Base-by-base conservation (phyloP, 345 rosid species). In the Euphorbia lathyris region DNA sequence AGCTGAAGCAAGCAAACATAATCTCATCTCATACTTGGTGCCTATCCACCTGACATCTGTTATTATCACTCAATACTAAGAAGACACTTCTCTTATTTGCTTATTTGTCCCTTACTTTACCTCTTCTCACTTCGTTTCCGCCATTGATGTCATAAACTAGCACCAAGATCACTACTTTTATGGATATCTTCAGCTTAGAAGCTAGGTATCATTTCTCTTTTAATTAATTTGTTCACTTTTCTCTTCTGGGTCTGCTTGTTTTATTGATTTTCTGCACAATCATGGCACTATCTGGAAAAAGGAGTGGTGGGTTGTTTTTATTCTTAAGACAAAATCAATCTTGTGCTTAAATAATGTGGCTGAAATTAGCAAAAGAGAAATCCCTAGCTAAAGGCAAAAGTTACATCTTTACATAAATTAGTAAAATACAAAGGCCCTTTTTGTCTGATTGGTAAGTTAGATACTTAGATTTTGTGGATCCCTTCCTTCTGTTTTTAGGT, bases 121-220 rank as follows among this genome's bases (percentile, higher is more conserved):
- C 10, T 1, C 50, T n/a, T 23, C 58, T 20, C 50, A 40, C 23
- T 34, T 4, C 1, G 5, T 29, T 55, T 48, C 32, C 2, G 10
- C 20, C 20, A 42, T 26, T 61, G 4, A 8, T 32, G 59, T 58
- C 22, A 51, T 43, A 5, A 7, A 10, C 20, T 16, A 4, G 22
- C 14, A 53, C n/a, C n/a, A n/a, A 1, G 5, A 40, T 40, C 45
- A 1, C 45, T 12, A 2, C 1, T 6, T 40, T 22, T 57, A 45
- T 78, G 82, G 71, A 74, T 58, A 25, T 63, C 58, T 72, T 62
- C 67, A 47, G 45, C 73, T 63, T 79, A 32, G 76, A 74, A 79
- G 27, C 70, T 64, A 45, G 82, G 82, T 74, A 58, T 51, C 10
- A 45, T n/a, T 42, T 45, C 67, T 32, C 34, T 58, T 36, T 27